Evolutionary conservation across 2,329 filamentous ascomycete species (phyloP).

Genomic region (Neodidymelliopsis sp.): DNA sequence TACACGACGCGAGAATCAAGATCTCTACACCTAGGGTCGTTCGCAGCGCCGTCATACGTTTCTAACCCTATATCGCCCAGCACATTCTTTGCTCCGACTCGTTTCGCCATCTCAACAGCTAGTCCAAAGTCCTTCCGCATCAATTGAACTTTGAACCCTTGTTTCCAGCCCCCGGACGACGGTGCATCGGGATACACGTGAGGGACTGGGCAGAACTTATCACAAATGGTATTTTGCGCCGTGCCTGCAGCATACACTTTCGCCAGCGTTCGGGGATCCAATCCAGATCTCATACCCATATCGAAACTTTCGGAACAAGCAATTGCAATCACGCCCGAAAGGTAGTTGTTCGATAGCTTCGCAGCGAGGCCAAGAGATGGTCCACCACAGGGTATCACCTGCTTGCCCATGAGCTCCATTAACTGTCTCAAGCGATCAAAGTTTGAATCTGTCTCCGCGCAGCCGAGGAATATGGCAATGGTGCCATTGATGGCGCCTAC

Average conservation of each 20-base stretch:
- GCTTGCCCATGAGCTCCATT: conserved; percentile 60
- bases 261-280: conserved; percentile 62
- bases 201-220: conserved; percentile 61
- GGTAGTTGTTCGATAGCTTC: conserved; percentile 69
- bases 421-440: conserved; percentile 54
- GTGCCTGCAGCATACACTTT: conserved; percentile 61
- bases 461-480: conserved; percentile 65
- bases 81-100: conserved; percentile 59
- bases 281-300: conserved; percentile 65
- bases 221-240: conserved; percentile 61
- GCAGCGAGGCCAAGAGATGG: conserved; percentile 64
- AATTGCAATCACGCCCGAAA: conserved; percentile 65
- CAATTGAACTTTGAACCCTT: conserved; percentile 66
- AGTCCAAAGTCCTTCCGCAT: conserved; percentile 67
- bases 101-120: conserved; percentile 62
- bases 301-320: conserved; percentile 66
- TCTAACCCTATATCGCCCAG: conserved; percentile 60
- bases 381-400: conserved; percentile 64
- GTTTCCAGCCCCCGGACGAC: conserved; percentile 58
- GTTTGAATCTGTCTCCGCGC: conserved; percentile 55
- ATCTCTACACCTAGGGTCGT: conserved; percentile 60
- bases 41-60: conserved; percentile 61
- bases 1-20: conserved; percentile 66
- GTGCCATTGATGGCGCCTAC: conserved; percentile 61
- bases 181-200: conserved; percentile 59